Evolutionary conservation across 1,284 basidiomycete species (phyloP).

Genomic region (Pascua sp.): DNA sequence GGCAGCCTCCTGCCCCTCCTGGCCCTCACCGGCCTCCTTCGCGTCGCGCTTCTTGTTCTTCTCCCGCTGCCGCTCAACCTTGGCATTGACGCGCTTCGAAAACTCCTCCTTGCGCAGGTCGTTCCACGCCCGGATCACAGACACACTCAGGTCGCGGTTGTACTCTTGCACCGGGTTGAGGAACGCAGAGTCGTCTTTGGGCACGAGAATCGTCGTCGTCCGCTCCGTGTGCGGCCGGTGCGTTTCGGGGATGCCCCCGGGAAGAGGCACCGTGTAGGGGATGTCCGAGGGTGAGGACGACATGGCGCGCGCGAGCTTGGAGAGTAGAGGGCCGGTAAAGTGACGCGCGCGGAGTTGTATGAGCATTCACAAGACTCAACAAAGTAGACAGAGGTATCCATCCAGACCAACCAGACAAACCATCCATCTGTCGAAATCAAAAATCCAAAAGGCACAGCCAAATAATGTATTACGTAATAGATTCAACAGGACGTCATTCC

Average conservation of each 20-base stretch:
- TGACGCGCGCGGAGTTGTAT: no score
- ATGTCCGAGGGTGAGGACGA: constrained; percentile 7
- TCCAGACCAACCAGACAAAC: no score
- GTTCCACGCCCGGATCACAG: constrained; percentile 77
- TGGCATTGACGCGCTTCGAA: constrained; percentile 53
- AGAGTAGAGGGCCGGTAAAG: no score
- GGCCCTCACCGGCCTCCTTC: not conserved
- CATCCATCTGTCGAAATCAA: no score
- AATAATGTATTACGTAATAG: no score
- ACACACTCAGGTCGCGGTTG: constrained; percentile 89
- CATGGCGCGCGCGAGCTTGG: constrained; percentile 5
- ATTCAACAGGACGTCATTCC: no score
- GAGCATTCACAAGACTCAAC: no score
- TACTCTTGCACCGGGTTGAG: constrained; percentile 98
- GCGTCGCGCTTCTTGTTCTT: constrained; percentile 12
- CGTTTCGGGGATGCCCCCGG: constrained; percentile 61
- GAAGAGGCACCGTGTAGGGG: constrained; percentile 37
- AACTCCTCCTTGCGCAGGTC: constrained; percentile 53
- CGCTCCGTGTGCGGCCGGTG: constrained; percentile 80
- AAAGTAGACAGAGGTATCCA: no score
- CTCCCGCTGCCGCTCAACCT: constrained; percentile 29
- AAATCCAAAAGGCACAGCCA: no score
- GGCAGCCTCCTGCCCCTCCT: constrained; percentile 11
- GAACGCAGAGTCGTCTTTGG: constrained; percentile 75
- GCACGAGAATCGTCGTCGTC: constrained; percentile 74